phyloP scores from a whole-genome alignment of 768 basidiomycete genomes.

The Lepiota brunneoincarnata region DNA sequence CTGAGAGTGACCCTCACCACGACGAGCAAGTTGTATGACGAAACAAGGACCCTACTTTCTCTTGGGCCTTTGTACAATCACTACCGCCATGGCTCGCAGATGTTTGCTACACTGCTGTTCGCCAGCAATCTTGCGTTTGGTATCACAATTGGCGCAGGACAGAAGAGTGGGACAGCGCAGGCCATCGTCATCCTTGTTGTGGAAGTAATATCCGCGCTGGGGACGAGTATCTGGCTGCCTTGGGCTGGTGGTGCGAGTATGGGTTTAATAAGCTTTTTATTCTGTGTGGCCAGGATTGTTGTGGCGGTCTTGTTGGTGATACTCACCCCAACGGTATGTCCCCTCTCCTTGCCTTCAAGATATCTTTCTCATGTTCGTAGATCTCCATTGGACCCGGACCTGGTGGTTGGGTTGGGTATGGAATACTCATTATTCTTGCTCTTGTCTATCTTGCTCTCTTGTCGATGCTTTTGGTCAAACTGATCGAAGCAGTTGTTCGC shows the following conservation, averaged over 20 bases:
- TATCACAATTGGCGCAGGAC: slow-evolving; percentile 84
- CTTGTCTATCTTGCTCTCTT: slow-evolving; percentile 83
- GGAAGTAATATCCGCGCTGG: slow-evolving; percentile 83
- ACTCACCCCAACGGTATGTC: slow-evolving; percentile 79
- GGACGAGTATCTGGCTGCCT: slow-evolving; percentile 92
- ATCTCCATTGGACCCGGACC: slow-evolving; percentile 81
- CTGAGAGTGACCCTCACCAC: slow-evolving; percentile 77
- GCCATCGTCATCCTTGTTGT: slow-evolving; percentile 86
- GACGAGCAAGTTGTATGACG: slow-evolving; percentile 91
- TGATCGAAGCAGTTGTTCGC: slow-evolving; percentile 80
- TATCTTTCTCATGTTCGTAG: slow-evolving; percentile 35
- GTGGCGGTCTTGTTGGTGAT: slow-evolving; percentile 90
- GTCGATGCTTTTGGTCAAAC: slow-evolving; percentile 80
- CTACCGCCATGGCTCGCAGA: slow-evolving; percentile 86
- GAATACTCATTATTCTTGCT: slow-evolving; percentile 79
- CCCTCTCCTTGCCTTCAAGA: background rate
- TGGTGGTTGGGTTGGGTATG: slow-evolving; percentile 92
- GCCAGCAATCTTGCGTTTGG: slow-evolving; percentile 81
- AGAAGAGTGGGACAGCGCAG: slow-evolving; percentile 88
- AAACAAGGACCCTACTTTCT: slow-evolving; percentile 86
- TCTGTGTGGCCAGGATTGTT: slow-evolving; percentile 88
- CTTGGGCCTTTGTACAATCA: slow-evolving; percentile 94
- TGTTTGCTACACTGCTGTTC: slow-evolving; percentile 82
- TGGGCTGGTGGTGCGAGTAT: slow-evolving; percentile 97
- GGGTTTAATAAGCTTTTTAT: slow-evolving; percentile 93